These are phyloP conservation scores for Penicillium sp. DNA, from an alignment of 2,329 filamentous ascomycete species.

Conservation along the genomic window DNA sequence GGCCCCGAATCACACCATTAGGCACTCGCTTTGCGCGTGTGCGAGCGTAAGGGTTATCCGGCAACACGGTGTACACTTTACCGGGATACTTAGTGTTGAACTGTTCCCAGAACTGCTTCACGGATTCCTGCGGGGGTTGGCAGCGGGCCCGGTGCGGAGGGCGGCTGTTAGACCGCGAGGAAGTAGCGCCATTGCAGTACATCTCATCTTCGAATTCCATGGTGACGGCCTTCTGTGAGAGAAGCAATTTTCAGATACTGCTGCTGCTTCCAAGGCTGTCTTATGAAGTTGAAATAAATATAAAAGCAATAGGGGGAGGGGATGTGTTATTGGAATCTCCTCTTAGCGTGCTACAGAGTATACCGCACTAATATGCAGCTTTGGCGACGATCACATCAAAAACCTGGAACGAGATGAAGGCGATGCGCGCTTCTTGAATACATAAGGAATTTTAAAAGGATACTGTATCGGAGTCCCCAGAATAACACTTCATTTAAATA, in stretches of 20 bases:
- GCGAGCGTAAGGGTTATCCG: conserved; percentile 65
- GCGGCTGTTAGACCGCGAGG: conserved; percentile 35
- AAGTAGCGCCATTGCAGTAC: conserved; percentile 25
- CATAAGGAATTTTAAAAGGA: neutral
- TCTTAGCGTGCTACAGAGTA: neutral
- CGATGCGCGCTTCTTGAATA: neutral
- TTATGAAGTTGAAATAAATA: neutral
- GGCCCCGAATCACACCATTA: conserved; percentile 55
- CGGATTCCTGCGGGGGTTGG: conserved; percentile 64
- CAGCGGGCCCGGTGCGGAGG: conserved; percentile 45
- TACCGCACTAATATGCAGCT: neutral
- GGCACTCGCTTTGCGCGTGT: conserved; percentile 59
- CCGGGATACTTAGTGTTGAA: conserved; percentile 71
- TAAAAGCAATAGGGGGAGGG: neutral
- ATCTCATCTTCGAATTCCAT: conserved; percentile 36
- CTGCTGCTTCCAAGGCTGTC: neutral
- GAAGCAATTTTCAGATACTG: too few relatives aligned
- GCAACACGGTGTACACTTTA: conserved; percentile 71
- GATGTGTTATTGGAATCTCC: neutral
- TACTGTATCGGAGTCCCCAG: neutral
- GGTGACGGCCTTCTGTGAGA: neutral
- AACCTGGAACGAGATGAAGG: neutral
- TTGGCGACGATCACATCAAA: neutral
- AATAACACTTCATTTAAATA: neutral
- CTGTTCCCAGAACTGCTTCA: conserved; percentile 73